These are phyloP conservation scores for Chenopodium suecicum DNA, from an alignment of 148 eudicot species.

Conservation along the genomic window DNA sequence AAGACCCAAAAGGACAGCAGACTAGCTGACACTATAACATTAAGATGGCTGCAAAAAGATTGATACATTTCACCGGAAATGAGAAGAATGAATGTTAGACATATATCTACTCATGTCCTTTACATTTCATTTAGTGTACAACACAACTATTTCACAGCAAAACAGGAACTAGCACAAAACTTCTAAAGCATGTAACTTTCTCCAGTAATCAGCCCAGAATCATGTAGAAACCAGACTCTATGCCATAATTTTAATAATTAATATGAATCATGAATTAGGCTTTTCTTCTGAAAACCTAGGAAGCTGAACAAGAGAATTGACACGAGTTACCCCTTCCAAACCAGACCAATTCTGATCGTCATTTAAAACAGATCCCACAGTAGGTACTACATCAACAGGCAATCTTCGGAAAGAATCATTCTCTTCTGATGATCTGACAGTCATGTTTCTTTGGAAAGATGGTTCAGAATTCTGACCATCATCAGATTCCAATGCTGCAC, in stretches of 20 bases:
- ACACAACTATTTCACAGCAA: background rate
- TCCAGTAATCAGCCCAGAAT: background rate
- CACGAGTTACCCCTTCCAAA: slow-evolving; percentile 94
- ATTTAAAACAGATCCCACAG: slow-evolving; percentile 32
- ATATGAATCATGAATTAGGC: slow-evolving; percentile 29
- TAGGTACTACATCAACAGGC: slow-evolving; percentile 34
- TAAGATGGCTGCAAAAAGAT: slow-evolving; percentile 18
- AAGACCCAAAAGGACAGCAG: slow-evolving; percentile 5
- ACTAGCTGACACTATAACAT: slow-evolving; percentile 2
- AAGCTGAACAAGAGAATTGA: slow-evolving; percentile 93
- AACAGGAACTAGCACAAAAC: background rate
- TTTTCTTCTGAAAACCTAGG: slow-evolving; percentile 88
- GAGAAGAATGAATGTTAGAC: slow-evolving; percentile 11
- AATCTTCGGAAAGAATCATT: slow-evolving; percentile 43
- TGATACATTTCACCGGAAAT: slow-evolving; percentile 14
- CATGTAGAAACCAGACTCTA: background rate
- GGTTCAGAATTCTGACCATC: slow-evolving; percentile 82
- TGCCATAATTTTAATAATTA: background rate
- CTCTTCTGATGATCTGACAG: slow-evolving; percentile 71
- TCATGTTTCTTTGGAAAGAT: slow-evolving; percentile 66
- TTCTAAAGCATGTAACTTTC: background rate
- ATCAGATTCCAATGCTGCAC: slow-evolving; percentile 65
- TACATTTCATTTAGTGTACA: background rate
- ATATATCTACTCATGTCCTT: slow-evolving; percentile 1
- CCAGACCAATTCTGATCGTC: slow-evolving; percentile 93